Conservation (phyloP, 2,329 filamentous ascomycete species). For the Pleomassaria siparia region DNA sequence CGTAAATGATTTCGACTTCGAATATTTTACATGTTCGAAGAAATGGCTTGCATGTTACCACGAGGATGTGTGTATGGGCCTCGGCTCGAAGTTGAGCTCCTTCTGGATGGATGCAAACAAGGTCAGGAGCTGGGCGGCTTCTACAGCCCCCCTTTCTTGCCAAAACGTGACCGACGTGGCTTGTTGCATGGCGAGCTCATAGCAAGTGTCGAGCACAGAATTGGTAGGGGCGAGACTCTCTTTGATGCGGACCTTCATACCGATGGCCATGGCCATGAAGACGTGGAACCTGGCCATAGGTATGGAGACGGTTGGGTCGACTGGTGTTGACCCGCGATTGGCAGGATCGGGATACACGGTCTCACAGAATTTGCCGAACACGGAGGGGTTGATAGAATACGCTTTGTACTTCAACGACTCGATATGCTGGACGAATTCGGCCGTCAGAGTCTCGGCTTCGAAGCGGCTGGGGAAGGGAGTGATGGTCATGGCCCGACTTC, state of each 20-base stretch:
- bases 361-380: slow-evolving; percentile 35
- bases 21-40: too few relatives aligned
- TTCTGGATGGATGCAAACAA: slow-evolving; percentile 37
- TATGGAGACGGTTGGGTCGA: slow-evolving; percentile 25
- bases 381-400: slow-evolving; percentile 25
- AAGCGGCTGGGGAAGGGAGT: slow-evolving; percentile 37
- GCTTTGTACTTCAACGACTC: slow-evolving; percentile 26
- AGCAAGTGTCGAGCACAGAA: slow-evolving; percentile 37
- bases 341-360: slow-evolving; percentile 35
- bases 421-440: slow-evolving; percentile 35
- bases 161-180: slow-evolving; percentile 32
- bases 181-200: slow-evolving; percentile 41
- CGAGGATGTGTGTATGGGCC: slow-evolving; percentile 33
- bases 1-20: not conserved
- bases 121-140: slow-evolving; percentile 34
- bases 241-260: slow-evolving; percentile 38
- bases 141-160: slow-evolving; percentile 35
- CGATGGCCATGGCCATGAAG: slow-evolving; percentile 40
- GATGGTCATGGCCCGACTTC: slow-evolving; percentile 34
- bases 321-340: slow-evolving; percentile 13
- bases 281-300: slow-evolving; percentile 41
- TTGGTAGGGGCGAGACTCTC: slow-evolving; percentile 33
- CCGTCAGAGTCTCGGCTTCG: slow-evolving; percentile 39
- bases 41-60: slow-evolving; percentile 20
- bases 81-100: slow-evolving; percentile 16